phyloP scores from a whole-genome alignment of 768 basidiomycete genomes.

The Lactarius indigo region DNA sequence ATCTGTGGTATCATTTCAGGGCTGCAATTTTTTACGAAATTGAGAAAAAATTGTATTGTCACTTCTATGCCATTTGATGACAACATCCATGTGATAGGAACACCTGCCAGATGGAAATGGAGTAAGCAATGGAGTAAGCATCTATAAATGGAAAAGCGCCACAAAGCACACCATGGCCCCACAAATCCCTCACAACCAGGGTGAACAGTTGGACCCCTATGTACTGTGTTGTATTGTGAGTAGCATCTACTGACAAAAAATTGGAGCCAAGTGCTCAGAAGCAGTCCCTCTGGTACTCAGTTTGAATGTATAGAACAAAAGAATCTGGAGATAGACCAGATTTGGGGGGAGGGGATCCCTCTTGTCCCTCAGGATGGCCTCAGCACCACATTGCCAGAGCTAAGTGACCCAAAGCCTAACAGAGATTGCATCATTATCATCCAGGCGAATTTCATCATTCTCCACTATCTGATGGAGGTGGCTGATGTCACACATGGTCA shows the following conservation, averaged over 20 bases:
- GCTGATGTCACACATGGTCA: neutral
- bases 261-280: neutral
- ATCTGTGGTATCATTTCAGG: neutral
- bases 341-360: neutral
- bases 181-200: neutral
- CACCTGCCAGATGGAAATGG: neutral
- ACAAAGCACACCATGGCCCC: constrained; percentile 9
- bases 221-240: no score
- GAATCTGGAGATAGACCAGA: neutral
- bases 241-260: neutral
- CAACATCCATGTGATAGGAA: neutral
- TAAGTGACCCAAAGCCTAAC: neutral
- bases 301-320: constrained; percentile 5
- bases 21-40: neutral
- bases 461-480: neutral
- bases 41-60: neutral
- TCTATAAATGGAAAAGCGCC: no score
- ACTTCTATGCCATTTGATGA: neutral
- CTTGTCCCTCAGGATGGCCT: neutral
- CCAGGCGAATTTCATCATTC: neutral
- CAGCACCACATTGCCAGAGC: neutral
- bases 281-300: neutral
- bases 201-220: no score
- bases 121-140: no score
- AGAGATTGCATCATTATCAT: constrained; percentile 1